phyloP scores from a whole-genome alignment of 208 protist genomes.

The Leishmania amazonensis region DNA sequence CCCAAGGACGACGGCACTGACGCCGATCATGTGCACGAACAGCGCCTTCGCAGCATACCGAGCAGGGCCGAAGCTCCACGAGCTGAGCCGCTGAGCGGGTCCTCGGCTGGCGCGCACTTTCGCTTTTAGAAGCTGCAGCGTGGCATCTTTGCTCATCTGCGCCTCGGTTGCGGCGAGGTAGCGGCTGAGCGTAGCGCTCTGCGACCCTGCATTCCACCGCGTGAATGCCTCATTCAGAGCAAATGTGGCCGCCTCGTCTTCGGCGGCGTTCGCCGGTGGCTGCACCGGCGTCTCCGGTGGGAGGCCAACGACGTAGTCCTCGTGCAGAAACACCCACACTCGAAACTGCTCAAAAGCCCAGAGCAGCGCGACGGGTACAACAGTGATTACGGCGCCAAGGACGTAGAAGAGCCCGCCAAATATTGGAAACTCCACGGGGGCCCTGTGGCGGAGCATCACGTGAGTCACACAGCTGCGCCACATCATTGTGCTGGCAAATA shows the following conservation, averaged over 20 bases:
- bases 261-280: background rate
- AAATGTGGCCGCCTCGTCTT: constrained; percentile 4
- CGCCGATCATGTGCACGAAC: constrained; percentile 5
- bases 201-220: background rate
- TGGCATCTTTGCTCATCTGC: background rate
- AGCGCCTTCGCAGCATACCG: constrained; percentile 6
- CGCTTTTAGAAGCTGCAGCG: constrained; percentile 16
- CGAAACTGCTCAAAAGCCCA: constrained; percentile 16
- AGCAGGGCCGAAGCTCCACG: constrained; percentile 4
- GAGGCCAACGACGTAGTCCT: constrained; percentile 22
- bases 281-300: constrained; percentile 13
- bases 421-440: background rate
- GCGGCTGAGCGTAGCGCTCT: background rate
- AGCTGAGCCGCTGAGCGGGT: background rate
- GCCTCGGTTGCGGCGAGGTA: constrained; percentile 7
- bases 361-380: constrained; percentile 5
- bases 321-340: constrained; percentile 23
- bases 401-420: background rate
- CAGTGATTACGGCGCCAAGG: background rate
- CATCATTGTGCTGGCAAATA: constrained; percentile 4
- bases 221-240: constrained; percentile 20
- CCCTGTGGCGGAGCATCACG: background rate
- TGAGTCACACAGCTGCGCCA: background rate
- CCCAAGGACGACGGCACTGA: constrained; percentile 13
- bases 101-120: constrained; percentile 10